A percentile compares a stretch with the other conserved stretches of the same genome.
phyloP scores from a whole-genome alignment of 2,329 filamentous ascomycete species.

The Nectriaceae sp. region DNA sequence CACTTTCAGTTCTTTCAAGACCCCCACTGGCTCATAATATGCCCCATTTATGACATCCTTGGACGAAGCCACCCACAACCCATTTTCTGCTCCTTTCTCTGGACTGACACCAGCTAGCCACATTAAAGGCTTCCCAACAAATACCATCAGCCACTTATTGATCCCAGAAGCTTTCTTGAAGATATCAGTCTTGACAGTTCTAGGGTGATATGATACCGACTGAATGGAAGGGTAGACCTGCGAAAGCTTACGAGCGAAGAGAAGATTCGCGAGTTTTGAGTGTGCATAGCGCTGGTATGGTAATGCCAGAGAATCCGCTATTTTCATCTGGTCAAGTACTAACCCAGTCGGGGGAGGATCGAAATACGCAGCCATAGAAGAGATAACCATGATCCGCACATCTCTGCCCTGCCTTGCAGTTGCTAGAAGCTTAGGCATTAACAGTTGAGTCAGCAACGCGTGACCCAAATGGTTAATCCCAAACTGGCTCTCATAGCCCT shows the following conservation, averaged over 20 bases:
- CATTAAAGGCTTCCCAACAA: not conserved
- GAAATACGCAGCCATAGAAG: not conserved
- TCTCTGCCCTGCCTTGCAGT: not conserved
- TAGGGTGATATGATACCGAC: not conserved
- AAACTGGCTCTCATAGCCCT: conserved; percentile 5
- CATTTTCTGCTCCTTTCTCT: not conserved
- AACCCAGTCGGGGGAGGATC: not conserved
- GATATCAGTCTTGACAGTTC: not conserved
- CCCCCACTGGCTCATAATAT: not conserved
- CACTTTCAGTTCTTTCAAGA: not conserved
- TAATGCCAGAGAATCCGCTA: not conserved
- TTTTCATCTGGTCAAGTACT: not conserved
- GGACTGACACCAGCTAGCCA: not conserved
- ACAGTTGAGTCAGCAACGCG: not conserved
- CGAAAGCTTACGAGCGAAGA: not conserved
- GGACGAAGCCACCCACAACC: not conserved
- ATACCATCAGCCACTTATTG: not conserved
- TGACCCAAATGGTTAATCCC: conserved; percentile 6
- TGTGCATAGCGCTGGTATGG: not conserved
- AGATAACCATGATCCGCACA: conserved; percentile 1
- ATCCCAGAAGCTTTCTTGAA: not conserved
- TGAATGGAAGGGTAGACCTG: not conserved
- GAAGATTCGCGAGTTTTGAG: not conserved
- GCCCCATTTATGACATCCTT: not conserved
- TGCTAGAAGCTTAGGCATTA: not conserved